A percentile compares a stretch with the other conserved stretches of the same genome.
phyloP scores from a whole-genome alignment of 352 stramenopile species.

The Nothophytophthora sp. region DNA sequence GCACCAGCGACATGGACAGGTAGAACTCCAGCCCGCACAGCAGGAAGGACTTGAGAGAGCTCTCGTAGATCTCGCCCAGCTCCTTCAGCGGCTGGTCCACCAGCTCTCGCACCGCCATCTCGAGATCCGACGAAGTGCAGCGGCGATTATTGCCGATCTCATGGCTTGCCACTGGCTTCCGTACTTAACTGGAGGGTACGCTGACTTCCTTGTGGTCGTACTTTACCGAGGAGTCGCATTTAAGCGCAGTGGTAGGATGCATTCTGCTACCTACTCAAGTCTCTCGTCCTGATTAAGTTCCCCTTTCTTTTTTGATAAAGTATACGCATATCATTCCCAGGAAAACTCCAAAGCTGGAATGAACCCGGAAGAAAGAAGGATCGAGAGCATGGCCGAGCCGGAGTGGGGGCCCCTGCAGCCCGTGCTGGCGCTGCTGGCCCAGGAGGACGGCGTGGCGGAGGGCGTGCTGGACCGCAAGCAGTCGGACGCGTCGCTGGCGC shows the following conservation, averaged over 20 bases:
- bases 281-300: not conserved
- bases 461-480: slow-evolving; percentile 47
- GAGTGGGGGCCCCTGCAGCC: slow-evolving; percentile 59
- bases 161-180: slow-evolving; percentile 3
- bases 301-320: no score
- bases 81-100: slow-evolving; percentile 40
- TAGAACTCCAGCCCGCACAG: slow-evolving; percentile 67
- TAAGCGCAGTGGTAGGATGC: not conserved
- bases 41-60: slow-evolving; percentile 66
- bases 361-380: slow-evolving; percentile 2
- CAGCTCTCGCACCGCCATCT: slow-evolving; percentile 21
- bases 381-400: slow-evolving; percentile 15
- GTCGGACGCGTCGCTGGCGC: slow-evolving; percentile 43
- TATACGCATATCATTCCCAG: not conserved
- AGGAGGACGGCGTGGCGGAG: slow-evolving; percentile 35
- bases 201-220: not conserved
- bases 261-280: not conserved
- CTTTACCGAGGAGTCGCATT: not conserved
- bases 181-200: not conserved
- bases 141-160: slow-evolving; percentile 14
- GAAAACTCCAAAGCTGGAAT: not conserved
- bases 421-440: slow-evolving; percentile 43
- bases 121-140: slow-evolving; percentile 3
- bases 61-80: slow-evolving; percentile 42
- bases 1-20: slow-evolving; percentile 65